Evolutionary conservation across 441 rosid species (phyloP).

Genomic region (Erysimum pusillum): DNA sequence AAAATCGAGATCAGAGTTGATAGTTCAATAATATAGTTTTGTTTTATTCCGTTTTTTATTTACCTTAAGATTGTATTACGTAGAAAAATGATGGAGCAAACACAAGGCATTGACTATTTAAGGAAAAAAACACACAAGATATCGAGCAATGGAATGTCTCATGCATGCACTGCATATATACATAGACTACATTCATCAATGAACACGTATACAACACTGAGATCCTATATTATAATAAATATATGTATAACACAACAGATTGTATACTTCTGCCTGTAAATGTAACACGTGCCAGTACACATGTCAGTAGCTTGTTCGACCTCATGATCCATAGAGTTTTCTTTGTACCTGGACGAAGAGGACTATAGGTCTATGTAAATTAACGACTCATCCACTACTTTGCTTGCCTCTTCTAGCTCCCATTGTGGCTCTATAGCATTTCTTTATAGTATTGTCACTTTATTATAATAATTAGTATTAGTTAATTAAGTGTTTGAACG

Average conservation of each 20-base stretch:
- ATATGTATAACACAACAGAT: slow-evolving; percentile 22
- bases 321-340: slow-evolving; percentile 22
- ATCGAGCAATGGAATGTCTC: slow-evolving; percentile 23
- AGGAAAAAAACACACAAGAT: not conserved
- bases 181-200: slow-evolving; percentile 23
- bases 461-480: not conserved
- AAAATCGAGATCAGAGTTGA: not conserved
- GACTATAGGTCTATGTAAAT: slow-evolving; percentile 8
- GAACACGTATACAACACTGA: slow-evolving; percentile 24
- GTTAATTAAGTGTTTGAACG: slow-evolving; percentile 28
- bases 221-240: not conserved
- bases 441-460: not conserved
- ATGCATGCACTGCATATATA: slow-evolving; percentile 28
- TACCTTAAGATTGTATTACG: slow-evolving; percentile 16
- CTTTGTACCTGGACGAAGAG: slow-evolving; percentile 40
- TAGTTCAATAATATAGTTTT: not conserved
- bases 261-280: not conserved
- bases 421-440: slow-evolving; percentile 18
- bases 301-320: slow-evolving; percentile 35
- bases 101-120: not conserved
- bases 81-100: slow-evolving; percentile 14
- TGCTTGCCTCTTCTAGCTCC: slow-evolving; percentile 42
- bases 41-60: too few relatives aligned
- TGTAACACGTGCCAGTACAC: slow-evolving; percentile 33
- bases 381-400: slow-evolving; percentile 10